Conservation (phyloP, 2,329 filamentous ascomycete species). For the Allantophomopsis lycopodina region DNA sequence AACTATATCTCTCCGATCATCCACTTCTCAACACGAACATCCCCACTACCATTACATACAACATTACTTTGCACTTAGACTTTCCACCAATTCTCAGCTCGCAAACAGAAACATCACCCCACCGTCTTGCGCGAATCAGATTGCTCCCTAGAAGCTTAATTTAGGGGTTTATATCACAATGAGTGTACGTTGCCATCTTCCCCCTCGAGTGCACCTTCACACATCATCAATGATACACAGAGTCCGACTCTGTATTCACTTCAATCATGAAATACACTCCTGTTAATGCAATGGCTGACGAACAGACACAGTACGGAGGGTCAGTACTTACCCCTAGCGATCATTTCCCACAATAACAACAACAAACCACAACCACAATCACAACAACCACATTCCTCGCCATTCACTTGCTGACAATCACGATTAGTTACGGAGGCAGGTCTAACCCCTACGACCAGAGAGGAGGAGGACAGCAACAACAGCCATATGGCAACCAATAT, state of each 20-base stretch:
- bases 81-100: too few species aligned
- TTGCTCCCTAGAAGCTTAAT: not conserved
- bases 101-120: too few species aligned
- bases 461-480: slow-evolving; percentile 20
- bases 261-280: not conserved
- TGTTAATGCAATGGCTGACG: slow-evolving; percentile 1
- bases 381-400: not conserved
- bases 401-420: not conserved
- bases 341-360: not conserved
- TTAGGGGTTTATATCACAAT: slow-evolving; percentile 1
- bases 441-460: slow-evolving; percentile 47
- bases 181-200: not conserved
- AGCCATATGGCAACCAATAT: slow-evolving; percentile 18
- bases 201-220: not conserved
- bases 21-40: too few species aligned
- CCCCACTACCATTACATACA: too few species aligned
- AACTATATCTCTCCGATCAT: too few species aligned
- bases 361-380: not conserved
- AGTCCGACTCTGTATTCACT: not conserved
- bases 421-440: slow-evolving; percentile 37
- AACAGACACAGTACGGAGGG: slow-evolving; percentile 3
- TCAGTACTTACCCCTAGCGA: slow-evolving; percentile 1
- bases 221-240: not conserved
- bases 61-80: too few species aligned
- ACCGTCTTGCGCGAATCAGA: too few species aligned